Evolutionary conservation across 2,329 filamentous ascomycete genomes (phyloP).

Genomic region (Pseudocercospora macadamiae): DNA sequence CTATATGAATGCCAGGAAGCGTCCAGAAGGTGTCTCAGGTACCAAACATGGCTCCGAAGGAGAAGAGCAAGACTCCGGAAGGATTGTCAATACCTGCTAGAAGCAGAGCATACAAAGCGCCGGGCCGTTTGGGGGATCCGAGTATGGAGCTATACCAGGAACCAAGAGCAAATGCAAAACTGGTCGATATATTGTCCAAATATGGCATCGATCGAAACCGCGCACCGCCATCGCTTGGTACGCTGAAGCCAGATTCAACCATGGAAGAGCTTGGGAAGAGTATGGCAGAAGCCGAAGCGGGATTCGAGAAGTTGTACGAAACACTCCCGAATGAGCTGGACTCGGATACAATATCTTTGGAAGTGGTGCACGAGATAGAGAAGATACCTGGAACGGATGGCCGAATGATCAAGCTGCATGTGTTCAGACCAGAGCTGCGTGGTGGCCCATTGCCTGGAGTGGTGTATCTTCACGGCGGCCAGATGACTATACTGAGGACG

Average conservation of each 20-base stretch:
- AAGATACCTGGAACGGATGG: neutral
- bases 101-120: constrained; percentile 3
- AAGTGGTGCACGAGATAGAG: neutral
- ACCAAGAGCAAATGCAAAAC: neutral
- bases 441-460: constrained; percentile 23
- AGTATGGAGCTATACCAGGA: constrained; percentile 4
- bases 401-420: neutral
- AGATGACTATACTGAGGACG: constrained; percentile 27
- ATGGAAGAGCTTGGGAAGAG: constrained; percentile 7
- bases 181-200: neutral
- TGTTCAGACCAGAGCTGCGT: neutral
- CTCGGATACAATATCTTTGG: neutral
- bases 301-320: constrained; percentile 5
- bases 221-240: neutral
- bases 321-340: neutral
- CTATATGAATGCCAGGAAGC: neutral
- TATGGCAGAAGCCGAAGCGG: neutral
- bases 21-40: neutral
- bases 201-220: constrained; percentile 6
- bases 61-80: constrained; percentile 1
- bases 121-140: neutral
- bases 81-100: neutral
- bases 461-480: constrained; percentile 35
- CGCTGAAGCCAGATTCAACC: neutral
- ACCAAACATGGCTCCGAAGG: neutral